Base-by-base conservation (phyloP, 768 basidiomycete species). In the Hericium erinaceus region DNA sequence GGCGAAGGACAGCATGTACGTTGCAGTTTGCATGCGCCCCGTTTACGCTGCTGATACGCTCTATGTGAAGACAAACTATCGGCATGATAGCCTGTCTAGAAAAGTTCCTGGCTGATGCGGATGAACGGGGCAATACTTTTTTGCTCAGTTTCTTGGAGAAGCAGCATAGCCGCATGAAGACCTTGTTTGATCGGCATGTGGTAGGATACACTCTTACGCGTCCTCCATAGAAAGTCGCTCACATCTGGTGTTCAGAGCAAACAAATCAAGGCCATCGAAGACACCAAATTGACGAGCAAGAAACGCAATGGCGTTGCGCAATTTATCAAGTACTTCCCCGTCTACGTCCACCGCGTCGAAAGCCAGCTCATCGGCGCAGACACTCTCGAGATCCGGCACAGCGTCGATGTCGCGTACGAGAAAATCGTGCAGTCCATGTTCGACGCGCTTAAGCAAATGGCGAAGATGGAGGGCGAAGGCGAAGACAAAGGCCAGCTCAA, bases 401-500 rank as follows among this genome's bases (percentile, higher is more conserved):
- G 73, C 51, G 89, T 97, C 38, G 88, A 98, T 65, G 72, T 75
- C 4, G 87, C 90, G 0, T 97, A 98, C 67, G 93, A 95, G 67
- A 83, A 78, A 64, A 89, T 98, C 46, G 88, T 93, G 39, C 84
- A 87, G 60, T 77, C 85, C 46, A 97, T 98, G 82, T 95, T 98
- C 66, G 94, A 92, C 48, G 87, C 84, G 13, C 70, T 98, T 60
- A 94, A 93, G 71, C 93, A 95, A 60, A 92, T 98, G 82, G 95
- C 95, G 11, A 98, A 97, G 70, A 74, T 95, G 78, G 89, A 94
- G 57, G 90, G 92, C 0, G 92, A 91, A 57, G 89, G 83, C 0
- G 95, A 98, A 67, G 95, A 94, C 70, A 98, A 98, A 71, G 94
- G 94, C 0, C 93, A 95, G 67, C 79, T 98, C 54, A 98, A 98